Conservation (phyloP, 2,329 filamentous ascomycete species). For the Corinectria fuckeliana region DNA sequence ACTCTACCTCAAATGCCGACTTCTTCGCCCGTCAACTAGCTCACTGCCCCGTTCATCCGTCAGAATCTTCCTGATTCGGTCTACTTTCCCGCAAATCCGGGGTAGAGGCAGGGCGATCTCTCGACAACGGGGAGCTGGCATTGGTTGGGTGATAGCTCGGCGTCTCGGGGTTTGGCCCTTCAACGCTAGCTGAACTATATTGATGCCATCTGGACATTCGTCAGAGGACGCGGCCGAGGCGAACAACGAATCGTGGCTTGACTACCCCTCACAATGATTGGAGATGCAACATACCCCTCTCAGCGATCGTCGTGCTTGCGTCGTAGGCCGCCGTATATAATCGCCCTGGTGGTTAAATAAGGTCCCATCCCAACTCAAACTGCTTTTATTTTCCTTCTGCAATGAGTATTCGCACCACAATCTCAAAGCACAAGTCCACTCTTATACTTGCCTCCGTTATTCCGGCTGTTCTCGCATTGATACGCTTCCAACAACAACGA, state of each 20-base stretch:
- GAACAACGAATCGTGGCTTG: neutral
- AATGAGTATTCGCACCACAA: slow-evolving; percentile 14
- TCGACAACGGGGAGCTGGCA: neutral
- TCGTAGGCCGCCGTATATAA: slow-evolving; percentile 2
- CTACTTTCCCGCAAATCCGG: slow-evolving; percentile 18
- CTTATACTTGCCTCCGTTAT: slow-evolving; percentile 30
- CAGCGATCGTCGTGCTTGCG: neutral
- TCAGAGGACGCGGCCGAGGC: neutral
- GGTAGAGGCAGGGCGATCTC: slow-evolving; percentile 1
- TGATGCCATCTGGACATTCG: slow-evolving; percentile 4
- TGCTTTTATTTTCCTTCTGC: neutral
- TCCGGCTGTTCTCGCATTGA: slow-evolving; percentile 28
- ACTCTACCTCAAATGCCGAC: neutral
- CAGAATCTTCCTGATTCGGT: slow-evolving; percentile 9
- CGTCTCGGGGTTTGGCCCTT: slow-evolving; percentile 29
- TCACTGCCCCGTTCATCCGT: neutral
- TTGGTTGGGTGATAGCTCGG: slow-evolving; percentile 36
- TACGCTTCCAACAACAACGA: slow-evolving; percentile 26
- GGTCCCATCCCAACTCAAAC: slow-evolving; percentile 1
- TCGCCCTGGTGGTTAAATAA: slow-evolving; percentile 4
- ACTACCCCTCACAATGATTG: slow-evolving; percentile 4
- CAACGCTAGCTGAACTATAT: slow-evolving; percentile 4
- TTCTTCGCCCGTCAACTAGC: neutral
- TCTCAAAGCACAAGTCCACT: slow-evolving; percentile 20
- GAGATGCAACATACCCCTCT: slow-evolving; percentile 21